These are phyloP conservation scores for Trebouxia sp. DNA, from an alignment of 139 green algal genomes.

Conservation along the genomic window DNA sequence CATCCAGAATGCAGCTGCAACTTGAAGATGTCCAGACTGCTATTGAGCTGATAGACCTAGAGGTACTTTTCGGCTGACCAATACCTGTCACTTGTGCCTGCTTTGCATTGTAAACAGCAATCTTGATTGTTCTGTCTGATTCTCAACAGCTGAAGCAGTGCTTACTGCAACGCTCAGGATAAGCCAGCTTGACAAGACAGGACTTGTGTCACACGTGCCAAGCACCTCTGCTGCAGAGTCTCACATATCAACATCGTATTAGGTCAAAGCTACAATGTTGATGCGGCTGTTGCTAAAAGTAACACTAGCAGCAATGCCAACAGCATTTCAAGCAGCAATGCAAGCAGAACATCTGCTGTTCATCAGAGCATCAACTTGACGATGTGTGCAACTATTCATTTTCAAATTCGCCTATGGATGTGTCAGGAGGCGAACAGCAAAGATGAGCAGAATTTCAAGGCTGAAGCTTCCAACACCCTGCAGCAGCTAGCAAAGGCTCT, in stretches of 20 bases:
- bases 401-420: background rate
- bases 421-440: background rate
- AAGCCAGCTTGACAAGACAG: no score
- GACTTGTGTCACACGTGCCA: no score
- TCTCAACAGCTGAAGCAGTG: background rate
- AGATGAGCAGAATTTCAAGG: slow-evolving; percentile 33
- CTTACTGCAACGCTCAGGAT: no score
- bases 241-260: no score
- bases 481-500: slow-evolving; percentile 33
- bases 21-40: slow-evolving; percentile 50
- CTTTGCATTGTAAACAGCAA: background rate
- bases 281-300: no score
- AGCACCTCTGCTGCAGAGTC: no score
- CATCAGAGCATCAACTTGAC: background rate
- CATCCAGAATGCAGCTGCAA: slow-evolving; percentile 43
- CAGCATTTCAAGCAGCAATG: background rate
- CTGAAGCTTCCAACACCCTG: slow-evolving; percentile 36
- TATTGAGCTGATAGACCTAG: slow-evolving; percentile 63
- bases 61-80: slow-evolving; percentile 33
- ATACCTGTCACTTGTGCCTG: background rate
- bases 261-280: no score
- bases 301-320: no score
- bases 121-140: no score
- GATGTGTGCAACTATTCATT: background rate
- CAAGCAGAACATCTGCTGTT: background rate